These are phyloP conservation scores for Cynanchum wilfordii DNA, from an alignment of 257 asterid species.

Conservation along the genomic window DNA sequence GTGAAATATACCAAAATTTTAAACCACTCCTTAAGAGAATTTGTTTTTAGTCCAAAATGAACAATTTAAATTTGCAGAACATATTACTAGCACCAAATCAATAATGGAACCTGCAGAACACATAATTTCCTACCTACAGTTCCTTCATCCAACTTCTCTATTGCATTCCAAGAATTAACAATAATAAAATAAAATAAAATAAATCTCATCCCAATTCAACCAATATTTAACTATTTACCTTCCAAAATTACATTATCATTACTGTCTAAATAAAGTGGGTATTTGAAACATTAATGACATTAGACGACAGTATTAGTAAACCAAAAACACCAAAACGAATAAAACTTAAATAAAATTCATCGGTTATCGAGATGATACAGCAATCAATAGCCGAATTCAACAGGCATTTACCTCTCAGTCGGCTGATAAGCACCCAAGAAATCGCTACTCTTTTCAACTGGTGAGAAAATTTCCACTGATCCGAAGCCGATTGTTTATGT, in stretches of 20 bases:
- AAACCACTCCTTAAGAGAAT: background rate
- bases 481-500: background rate
- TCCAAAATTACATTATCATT: background rate
- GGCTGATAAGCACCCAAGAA: background rate
- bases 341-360: background rate
- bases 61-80: background rate
- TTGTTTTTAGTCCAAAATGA: background rate
- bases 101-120: background rate
- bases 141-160: background rate
- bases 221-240: background rate
- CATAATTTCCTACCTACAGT: background rate
- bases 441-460: background rate
- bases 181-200: background rate
- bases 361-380: background rate
- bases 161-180: background rate
- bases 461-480: background rate
- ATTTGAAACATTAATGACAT: background rate
- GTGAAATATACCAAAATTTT: background rate
- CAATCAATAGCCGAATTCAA: background rate
- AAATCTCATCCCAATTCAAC: background rate
- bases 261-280: background rate
- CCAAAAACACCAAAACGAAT: background rate
- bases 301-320: background rate
- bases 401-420: constrained; percentile 4
- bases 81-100: background rate